Conservation (phyloP, 768 basidiomycete genomes). For the Hemileccinum rubropunctum region DNA sequence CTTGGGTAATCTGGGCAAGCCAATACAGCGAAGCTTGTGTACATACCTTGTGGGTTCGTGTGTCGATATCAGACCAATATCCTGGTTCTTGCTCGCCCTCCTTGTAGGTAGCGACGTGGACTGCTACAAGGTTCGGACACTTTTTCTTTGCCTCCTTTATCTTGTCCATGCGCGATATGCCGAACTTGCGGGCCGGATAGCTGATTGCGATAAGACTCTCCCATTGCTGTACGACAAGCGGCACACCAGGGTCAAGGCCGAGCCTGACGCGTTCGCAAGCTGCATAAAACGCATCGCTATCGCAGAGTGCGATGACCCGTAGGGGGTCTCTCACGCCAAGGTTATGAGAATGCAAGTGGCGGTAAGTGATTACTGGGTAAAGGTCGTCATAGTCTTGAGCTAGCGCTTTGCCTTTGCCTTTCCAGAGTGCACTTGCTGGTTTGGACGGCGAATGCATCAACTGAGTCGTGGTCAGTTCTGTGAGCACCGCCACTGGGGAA, state of each 20-base stretch:
- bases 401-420: conserved; percentile 54
- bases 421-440: conserved; percentile 34
- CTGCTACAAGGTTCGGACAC: conserved; percentile 80
- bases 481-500: neutral
- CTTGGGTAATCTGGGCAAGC: neutral
- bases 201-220: conserved; percentile 89
- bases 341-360: conserved; percentile 67
- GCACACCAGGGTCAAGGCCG: conserved; percentile 55
- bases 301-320: conserved; percentile 85
- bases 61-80: conserved; percentile 90
- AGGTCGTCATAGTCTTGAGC: conserved; percentile 56
- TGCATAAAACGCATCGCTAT: conserved; percentile 83
- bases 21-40: neutral
- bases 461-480: neutral
- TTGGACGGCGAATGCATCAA: conserved; percentile 23
- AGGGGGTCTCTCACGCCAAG: conserved; percentile 73
- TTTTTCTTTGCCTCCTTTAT: conserved; percentile 78
- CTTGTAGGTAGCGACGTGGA: conserved; percentile 94
- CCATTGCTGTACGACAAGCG: conserved; percentile 88
- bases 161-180: conserved; percentile 90
- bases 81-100: conserved; percentile 85
- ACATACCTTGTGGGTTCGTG: conserved; percentile 85
- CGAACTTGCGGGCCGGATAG: conserved; percentile 89
- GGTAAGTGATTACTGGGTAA: conserved; percentile 70
- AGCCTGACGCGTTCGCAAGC: conserved; percentile 86